Evolutionary conservation across 306 rosid genomes (phyloP).

Genomic region (Vicia sativa): DNA sequence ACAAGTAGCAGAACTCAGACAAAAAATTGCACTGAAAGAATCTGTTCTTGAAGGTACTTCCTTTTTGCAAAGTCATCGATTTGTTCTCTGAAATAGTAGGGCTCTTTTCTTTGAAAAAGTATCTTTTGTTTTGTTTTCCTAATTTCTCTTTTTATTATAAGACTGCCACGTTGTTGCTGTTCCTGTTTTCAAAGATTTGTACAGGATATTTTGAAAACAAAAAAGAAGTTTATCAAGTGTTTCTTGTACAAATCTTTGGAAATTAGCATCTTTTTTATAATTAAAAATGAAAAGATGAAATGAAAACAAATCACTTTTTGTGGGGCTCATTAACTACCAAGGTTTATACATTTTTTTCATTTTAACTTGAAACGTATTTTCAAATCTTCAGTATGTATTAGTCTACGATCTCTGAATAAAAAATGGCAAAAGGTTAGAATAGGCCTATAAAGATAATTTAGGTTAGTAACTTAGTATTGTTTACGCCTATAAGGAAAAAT

Average conservation of each 20-base stretch:
- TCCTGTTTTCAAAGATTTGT: background rate
- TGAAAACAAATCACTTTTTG: background rate
- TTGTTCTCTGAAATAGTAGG: conserved; percentile 5
- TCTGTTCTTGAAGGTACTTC: conserved; percentile 70
- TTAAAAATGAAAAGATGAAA: background rate
- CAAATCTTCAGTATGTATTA: background rate
- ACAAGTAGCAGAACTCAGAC: conserved; percentile 69
- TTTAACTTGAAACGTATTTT: conserved; percentile 27
- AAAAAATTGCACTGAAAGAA: conserved; percentile 65
- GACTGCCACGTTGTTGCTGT: background rate
- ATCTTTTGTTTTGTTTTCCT: background rate
- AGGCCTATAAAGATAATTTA: conserved; percentile 26
- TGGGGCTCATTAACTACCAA: conserved; percentile 18
- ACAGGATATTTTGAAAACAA: background rate
- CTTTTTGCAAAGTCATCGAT: conserved; percentile 19
- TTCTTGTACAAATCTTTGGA: background rate
- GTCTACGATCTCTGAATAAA: conserved; percentile 4
- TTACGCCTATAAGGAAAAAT: conserved; percentile 26
- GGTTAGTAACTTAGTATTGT: background rate
- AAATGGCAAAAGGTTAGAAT: conserved; percentile 26
- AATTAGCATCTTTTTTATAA: background rate
- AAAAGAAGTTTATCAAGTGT: background rate
- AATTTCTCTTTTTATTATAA: background rate
- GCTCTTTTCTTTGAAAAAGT: background rate
- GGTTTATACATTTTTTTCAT: conserved; percentile 2